A percentile compares a stretch with the other conserved stretches of the same genome.
These are phyloP conservation scores for Paramecium sexaurelia DNA, from an alignment of 73 alveolate species.

Conservation along the genomic window DNA sequence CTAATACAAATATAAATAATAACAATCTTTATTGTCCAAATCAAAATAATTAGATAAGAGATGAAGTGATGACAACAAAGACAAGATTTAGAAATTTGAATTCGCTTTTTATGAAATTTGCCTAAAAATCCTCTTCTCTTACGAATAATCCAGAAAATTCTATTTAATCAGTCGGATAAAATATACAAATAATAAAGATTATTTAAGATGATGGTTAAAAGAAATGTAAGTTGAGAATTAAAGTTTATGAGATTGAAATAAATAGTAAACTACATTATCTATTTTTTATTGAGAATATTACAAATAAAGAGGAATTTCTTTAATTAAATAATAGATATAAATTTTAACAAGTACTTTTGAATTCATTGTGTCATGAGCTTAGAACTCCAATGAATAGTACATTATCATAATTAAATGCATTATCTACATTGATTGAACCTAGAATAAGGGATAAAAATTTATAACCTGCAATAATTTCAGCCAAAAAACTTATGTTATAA, in stretches of 20 bases:
- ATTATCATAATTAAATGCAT: neutral
- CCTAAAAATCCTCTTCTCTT: neutral
- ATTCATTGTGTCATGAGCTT: constrained; percentile 18
- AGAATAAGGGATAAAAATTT: neutral
- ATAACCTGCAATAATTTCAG: constrained; percentile 19
- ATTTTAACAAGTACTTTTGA: neutral
- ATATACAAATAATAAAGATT: neutral
- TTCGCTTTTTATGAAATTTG: neutral
- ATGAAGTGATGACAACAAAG: neutral
- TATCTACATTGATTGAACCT: neutral
- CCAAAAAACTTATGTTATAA: neutral
- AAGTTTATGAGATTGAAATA: neutral
- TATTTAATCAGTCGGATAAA: neutral
- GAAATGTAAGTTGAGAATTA: neutral
- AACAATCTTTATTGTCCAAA: neutral
- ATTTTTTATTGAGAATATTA: neutral
- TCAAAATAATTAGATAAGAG: neutral
- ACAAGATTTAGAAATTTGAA: neutral
- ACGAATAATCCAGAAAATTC: neutral
- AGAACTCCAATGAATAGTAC: constrained; percentile 49
- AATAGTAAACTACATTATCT: neutral
- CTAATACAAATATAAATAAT: neutral
- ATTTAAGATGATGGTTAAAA: neutral
- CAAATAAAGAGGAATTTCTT: neutral
- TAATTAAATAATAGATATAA: neutral